Conservation (phyloP, 257 asterid species). For the Handroanthus guayacan region DNA sequence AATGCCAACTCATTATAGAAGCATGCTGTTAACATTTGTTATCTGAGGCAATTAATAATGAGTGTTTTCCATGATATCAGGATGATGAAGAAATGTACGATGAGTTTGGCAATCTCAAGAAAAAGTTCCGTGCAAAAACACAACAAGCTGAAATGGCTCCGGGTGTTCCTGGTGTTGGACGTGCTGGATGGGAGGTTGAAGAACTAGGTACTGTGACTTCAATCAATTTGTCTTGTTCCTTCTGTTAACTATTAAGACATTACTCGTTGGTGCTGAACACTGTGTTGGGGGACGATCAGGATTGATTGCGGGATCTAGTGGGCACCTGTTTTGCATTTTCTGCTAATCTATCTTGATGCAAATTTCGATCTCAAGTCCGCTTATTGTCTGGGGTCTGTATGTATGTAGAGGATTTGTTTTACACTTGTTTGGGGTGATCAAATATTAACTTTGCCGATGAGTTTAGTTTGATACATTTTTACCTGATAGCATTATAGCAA, state of each 20-base stretch:
- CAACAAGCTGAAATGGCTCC: conserved; percentile 73
- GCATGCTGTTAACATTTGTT: conserved; percentile 7
- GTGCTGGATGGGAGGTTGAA: conserved; percentile 99
- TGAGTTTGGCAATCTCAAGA: conserved; percentile 98
- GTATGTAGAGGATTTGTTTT: not conserved
- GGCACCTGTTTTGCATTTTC: not conserved
- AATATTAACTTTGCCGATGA: not conserved
- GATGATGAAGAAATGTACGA: conserved; percentile 99
- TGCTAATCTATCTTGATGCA: not conserved
- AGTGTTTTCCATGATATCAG: conserved; percentile 48
- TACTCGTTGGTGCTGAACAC: not conserved
- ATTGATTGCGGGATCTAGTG: not conserved
- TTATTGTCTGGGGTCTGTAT: not conserved
- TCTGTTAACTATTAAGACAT: not conserved
- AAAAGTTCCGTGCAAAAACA: conserved; percentile 89
- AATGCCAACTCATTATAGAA: conserved; percentile 33
- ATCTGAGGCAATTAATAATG: conserved; percentile 2
- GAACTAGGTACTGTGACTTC: conserved; percentile 64
- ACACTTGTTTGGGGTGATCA: not conserved
- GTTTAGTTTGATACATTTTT: not conserved
- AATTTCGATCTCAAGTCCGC: not conserved
- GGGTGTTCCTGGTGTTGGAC: conserved; percentile 86
- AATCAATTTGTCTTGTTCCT: conserved; percentile 18
- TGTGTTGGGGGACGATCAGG: not conserved
- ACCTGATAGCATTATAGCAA: not conserved